These are phyloP conservation scores for Phaeosphaeria sp. DNA, from an alignment of 2,329 filamentous ascomycete species.

Conservation along the genomic window DNA sequence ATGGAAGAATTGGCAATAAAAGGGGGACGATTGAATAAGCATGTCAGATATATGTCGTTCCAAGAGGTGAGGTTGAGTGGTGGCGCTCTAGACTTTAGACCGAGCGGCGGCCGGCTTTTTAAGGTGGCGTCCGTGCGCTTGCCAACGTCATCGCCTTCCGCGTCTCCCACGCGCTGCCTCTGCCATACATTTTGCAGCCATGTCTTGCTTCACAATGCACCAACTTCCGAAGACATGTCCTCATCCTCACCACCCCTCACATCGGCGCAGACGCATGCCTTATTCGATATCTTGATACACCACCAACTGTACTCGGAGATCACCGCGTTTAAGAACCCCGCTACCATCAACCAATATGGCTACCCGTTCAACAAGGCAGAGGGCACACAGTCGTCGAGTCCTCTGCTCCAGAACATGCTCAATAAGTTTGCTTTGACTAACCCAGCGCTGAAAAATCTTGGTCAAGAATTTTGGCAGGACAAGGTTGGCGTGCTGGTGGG, in stretches of 20 bases:
- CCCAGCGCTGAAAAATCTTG: slow-evolving; percentile 70
- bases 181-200: background rate
- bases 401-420: slow-evolving; percentile 73
- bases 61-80: background rate
- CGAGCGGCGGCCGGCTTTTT: background rate
- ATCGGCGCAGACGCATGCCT: slow-evolving; percentile 56
- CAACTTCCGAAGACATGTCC: slow-evolving; percentile 19
- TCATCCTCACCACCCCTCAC: slow-evolving; percentile 43
- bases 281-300: slow-evolving; percentile 63
- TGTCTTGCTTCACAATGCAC: slow-evolving; percentile 7
- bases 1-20: too few species aligned
- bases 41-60: too few species aligned
- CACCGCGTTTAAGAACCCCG: slow-evolving; percentile 71
- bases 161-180: slow-evolving; percentile 1
- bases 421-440: slow-evolving; percentile 69
- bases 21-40: too few species aligned
- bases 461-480: slow-evolving; percentile 52
- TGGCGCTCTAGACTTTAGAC: too few species aligned
- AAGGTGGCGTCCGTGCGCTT: background rate
- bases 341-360: slow-evolving; percentile 71
- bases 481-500: slow-evolving; percentile 48
- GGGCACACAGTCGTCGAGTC: slow-evolving; percentile 60
- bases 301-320: slow-evolving; percentile 70
- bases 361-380: slow-evolving; percentile 66
- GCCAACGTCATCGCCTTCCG: slow-evolving; percentile 6